phyloP scores from a whole-genome alignment of 306 rosid species.

The Sesbania bispinosa region DNA sequence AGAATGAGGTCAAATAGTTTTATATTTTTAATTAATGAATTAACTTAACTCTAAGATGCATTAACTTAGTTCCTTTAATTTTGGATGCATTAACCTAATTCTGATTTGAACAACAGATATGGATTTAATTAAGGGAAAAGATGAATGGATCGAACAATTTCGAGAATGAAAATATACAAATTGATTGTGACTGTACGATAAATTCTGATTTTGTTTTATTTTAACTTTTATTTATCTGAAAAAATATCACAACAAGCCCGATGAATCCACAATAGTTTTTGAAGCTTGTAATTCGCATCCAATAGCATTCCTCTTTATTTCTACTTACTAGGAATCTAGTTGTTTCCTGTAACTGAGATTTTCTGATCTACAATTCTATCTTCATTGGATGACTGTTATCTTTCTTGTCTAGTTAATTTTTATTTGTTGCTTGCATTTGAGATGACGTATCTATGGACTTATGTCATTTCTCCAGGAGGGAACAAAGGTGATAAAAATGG shows the following conservation, averaged over 20 bases:
- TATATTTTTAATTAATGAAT: not conserved
- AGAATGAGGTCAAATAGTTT: not conserved
- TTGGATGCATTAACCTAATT: not conserved
- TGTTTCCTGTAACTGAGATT: not conserved
- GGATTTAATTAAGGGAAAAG: not conserved
- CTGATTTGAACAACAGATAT: not conserved
- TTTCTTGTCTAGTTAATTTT: not conserved
- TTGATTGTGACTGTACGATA: no score
- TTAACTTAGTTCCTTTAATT: not conserved
- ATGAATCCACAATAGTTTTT: no score
- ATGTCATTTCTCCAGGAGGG: conserved; percentile 63
- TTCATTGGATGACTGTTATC: not conserved
- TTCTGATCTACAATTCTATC: conserved; percentile 6
- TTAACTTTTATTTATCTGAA: no score
- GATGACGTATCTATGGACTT: conserved; percentile 3
- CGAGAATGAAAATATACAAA: no score
- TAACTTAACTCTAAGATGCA: not conserved
- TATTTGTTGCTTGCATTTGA: conserved; percentile 8
- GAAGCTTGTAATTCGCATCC: no score
- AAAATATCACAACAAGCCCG: no score
- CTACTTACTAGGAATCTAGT: not conserved
- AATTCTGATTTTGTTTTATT: no score
- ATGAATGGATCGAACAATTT: no score
- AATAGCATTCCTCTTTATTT: no score
- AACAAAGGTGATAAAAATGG: conserved; percentile 73